Conservation (phyloP, 2,329 filamentous ascomycete species). For the Laburnicola sp. region DNA sequence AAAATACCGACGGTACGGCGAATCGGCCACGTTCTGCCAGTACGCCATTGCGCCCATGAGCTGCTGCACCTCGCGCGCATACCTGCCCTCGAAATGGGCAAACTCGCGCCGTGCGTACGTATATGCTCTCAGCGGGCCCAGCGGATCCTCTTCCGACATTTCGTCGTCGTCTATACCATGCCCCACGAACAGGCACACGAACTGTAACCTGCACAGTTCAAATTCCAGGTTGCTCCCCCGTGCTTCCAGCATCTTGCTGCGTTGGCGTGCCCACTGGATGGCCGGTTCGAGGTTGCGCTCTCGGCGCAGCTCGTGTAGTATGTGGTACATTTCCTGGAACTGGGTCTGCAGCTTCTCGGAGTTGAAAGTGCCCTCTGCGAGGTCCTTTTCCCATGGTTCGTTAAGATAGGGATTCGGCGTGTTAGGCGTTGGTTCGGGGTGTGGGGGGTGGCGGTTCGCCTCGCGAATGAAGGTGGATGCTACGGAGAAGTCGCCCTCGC, state of each 20-base stretch:
- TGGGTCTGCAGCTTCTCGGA: constrained; percentile 72
- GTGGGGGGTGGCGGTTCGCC: constrained; percentile 54
- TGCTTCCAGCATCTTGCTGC: constrained; percentile 71
- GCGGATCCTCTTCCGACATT: constrained; percentile 41
- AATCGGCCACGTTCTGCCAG: constrained; percentile 70
- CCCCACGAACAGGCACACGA: constrained; percentile 75
- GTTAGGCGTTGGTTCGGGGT: constrained; percentile 43
- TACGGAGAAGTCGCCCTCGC: constrained; percentile 89
- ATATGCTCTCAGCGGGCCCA: constrained; percentile 66
- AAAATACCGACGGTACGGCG: constrained; percentile 80
- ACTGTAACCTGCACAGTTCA: constrained; percentile 87
- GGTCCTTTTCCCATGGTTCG: constrained; percentile 47
- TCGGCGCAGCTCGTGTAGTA: constrained; percentile 75
- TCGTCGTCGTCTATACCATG: constrained; percentile 56
- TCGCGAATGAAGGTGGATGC: constrained; percentile 84
- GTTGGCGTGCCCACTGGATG: constrained; percentile 79
- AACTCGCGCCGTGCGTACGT: constrained; percentile 78
- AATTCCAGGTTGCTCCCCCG: constrained; percentile 94
- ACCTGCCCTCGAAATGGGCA: constrained; percentile 70
- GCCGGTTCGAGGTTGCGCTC: constrained; percentile 75
- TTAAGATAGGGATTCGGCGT: constrained; percentile 38
- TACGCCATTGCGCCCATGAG: constrained; percentile 82
- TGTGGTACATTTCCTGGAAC: constrained; percentile 89
- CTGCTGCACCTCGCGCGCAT: constrained; percentile 77
- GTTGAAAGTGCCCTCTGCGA: constrained; percentile 61